Conservation (phyloP, 768 basidiomycete genomes). For the Coprinopsis sp. region DNA sequence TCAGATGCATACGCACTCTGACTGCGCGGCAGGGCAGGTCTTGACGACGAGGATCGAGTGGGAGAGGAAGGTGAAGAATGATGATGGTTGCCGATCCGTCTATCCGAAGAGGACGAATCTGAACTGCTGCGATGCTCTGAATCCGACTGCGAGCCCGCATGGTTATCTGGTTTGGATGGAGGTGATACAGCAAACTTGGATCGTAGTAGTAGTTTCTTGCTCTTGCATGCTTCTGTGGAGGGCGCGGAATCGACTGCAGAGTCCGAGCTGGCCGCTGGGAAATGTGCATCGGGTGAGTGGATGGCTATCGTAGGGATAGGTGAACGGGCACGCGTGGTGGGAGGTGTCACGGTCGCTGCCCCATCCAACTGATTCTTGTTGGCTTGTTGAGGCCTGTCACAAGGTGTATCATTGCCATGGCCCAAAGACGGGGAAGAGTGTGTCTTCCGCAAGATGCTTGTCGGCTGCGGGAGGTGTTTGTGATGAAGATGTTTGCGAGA, state of each 20-base stretch:
- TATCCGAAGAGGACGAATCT: not conserved
- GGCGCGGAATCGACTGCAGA: too few species aligned
- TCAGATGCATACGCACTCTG: not conserved
- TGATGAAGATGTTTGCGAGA: not conserved
- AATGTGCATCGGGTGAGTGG: not conserved
- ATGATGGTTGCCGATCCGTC: slow-evolving; percentile 4
- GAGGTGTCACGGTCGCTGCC: not conserved
- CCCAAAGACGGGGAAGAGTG: too few species aligned
- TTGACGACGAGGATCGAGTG: slow-evolving; percentile 1
- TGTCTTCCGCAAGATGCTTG: too few species aligned
- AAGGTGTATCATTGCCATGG: not conserved
- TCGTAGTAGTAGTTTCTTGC: not conserved
- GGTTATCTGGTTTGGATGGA: not conserved
- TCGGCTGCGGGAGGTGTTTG: not conserved
- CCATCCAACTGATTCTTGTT: not conserved
- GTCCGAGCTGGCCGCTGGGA: too few species aligned
- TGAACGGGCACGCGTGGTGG: not conserved
- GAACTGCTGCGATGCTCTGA: not conserved
- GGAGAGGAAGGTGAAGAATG: not conserved
- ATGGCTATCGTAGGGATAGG: not conserved
- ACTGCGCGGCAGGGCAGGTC: not conserved
- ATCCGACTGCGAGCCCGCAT: not conserved
- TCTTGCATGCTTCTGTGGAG: too few species aligned
- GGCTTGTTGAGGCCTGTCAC: not conserved
- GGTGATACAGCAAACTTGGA: not conserved